phyloP scores from a whole-genome alignment of 495 filamentous ascomycete genomes.

The Clohesyomyces aquaticus region DNA sequence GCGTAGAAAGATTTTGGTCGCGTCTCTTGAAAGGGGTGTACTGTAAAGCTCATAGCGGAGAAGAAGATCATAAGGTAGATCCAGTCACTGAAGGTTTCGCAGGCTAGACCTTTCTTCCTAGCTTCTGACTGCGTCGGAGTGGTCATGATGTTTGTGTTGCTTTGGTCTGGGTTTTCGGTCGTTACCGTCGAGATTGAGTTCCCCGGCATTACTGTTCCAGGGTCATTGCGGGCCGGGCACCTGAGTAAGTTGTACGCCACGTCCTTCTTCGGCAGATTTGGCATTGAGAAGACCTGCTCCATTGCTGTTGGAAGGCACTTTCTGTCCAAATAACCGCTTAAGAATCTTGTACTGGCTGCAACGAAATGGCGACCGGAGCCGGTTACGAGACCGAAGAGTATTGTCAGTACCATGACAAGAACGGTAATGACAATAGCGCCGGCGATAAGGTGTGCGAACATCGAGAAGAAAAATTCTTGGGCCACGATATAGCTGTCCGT shows the following conservation, averaged over 20 bases:
- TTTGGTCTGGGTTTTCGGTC: neutral
- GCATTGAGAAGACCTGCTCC: neutral
- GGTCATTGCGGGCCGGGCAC: neutral
- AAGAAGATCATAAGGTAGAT: neutral
- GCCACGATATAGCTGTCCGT: neutral
- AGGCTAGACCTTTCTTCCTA: neutral
- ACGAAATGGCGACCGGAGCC: too few species aligned
- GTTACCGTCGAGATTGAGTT: neutral
- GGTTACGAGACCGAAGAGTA: neutral
- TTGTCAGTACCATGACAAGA: neutral
- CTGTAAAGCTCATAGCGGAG: neutral
- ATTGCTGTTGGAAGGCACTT: neutral
- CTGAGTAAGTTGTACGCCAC: neutral
- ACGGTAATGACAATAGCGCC: neutral
- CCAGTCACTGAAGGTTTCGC: neutral
- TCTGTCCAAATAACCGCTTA: neutral
- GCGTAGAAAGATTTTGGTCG: neutral
- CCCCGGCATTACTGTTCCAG: neutral
- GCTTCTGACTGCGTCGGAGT: neutral
- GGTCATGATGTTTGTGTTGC: neutral
- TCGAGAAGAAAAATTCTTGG: neutral
- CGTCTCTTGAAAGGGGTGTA: neutral
- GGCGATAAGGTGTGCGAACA: neutral
- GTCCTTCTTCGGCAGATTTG: neutral
- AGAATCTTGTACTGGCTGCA: neutral